Evolutionary conservation across 2,329 filamentous ascomycete species (phyloP).

Genomic region (Fusarium sp.): DNA sequence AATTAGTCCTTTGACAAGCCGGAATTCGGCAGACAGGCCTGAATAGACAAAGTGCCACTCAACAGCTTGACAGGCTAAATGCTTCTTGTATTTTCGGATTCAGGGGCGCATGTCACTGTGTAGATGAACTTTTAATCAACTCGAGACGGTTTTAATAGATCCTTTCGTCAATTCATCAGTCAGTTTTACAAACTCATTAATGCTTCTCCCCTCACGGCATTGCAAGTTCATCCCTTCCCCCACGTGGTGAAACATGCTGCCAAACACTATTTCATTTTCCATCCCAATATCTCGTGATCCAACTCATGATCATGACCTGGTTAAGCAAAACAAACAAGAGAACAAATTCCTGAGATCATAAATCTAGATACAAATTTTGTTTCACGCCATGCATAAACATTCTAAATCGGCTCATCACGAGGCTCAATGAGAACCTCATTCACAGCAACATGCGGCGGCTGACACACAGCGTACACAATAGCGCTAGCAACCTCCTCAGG

Average conservation of each 20-base stretch:
- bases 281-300: conserved; percentile 28
- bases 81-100: not conserved
- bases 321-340: conserved; percentile 20
- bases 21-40: conserved; percentile 8
- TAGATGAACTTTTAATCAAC: not conserved
- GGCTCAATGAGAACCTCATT: conserved; percentile 85
- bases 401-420: conserved; percentile 75
- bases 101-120: not conserved
- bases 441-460: conserved; percentile 79
- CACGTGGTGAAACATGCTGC: conserved; percentile 36
- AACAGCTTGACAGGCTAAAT: not conserved
- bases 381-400: not conserved
- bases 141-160: not conserved
- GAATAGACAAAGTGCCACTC: not conserved
- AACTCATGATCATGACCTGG: conserved; percentile 30
- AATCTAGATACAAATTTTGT: conserved; percentile 27
- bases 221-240: conserved; percentile 19
- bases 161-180: conserved; percentile 15
- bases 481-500: conserved; percentile 76
- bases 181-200: conserved; percentile 1
- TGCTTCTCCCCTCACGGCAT: conserved; percentile 6
- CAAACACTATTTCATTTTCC: conserved; percentile 18
- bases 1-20: not conserved
- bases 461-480: conserved; percentile 78
- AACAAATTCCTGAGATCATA: conserved; percentile 14